Conservation (phyloP, 768 basidiomycete species). For the Russula sp. region DNA sequence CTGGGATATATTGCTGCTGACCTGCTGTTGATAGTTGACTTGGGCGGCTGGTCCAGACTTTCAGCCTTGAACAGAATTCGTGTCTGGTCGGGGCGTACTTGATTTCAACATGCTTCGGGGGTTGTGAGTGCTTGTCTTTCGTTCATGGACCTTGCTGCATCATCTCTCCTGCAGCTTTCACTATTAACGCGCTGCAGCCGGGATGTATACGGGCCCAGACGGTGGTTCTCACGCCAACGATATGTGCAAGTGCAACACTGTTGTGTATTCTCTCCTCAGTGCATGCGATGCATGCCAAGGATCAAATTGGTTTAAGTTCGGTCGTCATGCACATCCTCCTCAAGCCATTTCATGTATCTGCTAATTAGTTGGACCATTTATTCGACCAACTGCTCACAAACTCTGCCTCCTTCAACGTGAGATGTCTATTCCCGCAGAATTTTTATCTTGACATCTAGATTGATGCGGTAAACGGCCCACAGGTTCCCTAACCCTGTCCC, state of each 20-base stretch:
- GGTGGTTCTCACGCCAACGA: not conserved
- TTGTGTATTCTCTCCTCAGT: not conserved
- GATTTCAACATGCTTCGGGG: not conserved
- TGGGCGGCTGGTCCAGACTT: too few species aligned
- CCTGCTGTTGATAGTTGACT: too few species aligned
- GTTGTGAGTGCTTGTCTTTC: not conserved
- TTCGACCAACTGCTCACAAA: not conserved
- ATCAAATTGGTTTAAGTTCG: not conserved
- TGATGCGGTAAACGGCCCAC: not conserved
- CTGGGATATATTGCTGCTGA: too few species aligned
- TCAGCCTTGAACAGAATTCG: not conserved
- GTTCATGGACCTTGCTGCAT: not conserved
- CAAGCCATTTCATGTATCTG: not conserved
- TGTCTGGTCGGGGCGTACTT: not conserved
- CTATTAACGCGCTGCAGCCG: not conserved
- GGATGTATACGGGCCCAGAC: not conserved
- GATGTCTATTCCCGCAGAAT: not conserved
- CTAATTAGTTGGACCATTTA: not conserved
- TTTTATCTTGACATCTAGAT: not conserved
- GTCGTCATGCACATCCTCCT: not conserved
- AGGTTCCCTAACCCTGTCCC: conserved; percentile 8
- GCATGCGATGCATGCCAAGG: conserved; percentile 4
- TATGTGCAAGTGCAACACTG: conserved; percentile 1
- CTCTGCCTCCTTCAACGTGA: not conserved
- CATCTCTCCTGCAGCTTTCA: not conserved